Conservation (phyloP, 2,329 filamentous ascomycete genomes). For the Xylariaceae sp. region DNA sequence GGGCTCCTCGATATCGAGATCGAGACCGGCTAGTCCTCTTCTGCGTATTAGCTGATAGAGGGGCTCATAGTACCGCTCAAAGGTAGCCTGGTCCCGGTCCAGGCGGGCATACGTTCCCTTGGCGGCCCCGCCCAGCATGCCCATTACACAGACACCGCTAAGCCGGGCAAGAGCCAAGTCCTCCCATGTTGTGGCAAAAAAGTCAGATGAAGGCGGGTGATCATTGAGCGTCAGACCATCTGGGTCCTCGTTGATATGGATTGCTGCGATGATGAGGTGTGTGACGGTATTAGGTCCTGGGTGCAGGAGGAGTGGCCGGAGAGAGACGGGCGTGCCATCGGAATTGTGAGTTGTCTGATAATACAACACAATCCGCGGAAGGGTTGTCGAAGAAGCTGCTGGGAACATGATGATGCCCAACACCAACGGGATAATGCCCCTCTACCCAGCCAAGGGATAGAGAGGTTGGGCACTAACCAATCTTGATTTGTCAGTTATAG, state of each 20-base stretch:
- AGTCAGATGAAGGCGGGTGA: conserved; percentile 53
- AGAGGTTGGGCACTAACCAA: background rate
- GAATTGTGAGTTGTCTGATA: conserved; percentile 40
- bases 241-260: conserved; percentile 67
- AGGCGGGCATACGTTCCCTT: conserved; percentile 60
- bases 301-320: conserved; percentile 38
- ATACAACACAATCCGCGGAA: conserved; percentile 30
- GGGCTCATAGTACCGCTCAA: conserved; percentile 65
- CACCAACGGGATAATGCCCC: background rate
- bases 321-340: conserved; percentile 35
- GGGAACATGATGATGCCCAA: conserved; percentile 19
- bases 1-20: conserved; percentile 69
- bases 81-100: conserved; percentile 45
- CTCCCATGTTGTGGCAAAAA: conserved; percentile 61
- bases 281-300: conserved; percentile 43
- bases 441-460: background rate
- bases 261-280: conserved; percentile 71
- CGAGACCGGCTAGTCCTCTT: conserved; percentile 57
- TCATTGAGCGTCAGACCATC: conserved; percentile 68
- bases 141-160: conserved; percentile 66
- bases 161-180: conserved; percentile 65
- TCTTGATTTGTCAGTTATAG: background rate
- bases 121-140: conserved; percentile 75
- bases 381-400: conserved; percentile 11
- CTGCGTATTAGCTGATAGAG: conserved; percentile 55